Conservation (phyloP, 345 rosid genomes). For the Isatis tinctoria region DNA sequence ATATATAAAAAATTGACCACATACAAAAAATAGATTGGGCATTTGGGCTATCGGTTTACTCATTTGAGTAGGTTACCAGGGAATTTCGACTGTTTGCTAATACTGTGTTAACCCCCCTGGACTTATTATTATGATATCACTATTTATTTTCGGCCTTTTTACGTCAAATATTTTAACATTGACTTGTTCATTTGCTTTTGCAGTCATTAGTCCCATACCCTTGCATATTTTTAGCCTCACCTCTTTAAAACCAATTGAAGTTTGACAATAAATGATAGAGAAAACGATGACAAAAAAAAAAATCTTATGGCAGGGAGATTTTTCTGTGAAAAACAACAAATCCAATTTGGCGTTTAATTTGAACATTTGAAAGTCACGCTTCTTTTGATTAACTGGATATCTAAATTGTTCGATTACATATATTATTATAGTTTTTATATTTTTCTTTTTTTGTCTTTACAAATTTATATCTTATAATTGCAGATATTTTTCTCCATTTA, state of each 20-base stretch:
- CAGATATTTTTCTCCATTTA: too few relatives aligned
- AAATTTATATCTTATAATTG: too few relatives aligned
- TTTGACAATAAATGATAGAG: background rate
- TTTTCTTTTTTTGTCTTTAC: too few relatives aligned
- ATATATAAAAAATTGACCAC: background rate
- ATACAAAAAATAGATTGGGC: slow-evolving; percentile 11
- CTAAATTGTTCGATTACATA: too few relatives aligned
- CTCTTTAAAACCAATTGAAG: background rate
- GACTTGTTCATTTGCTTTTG: slow-evolving; percentile 1
- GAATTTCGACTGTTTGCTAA: slow-evolving; percentile 11
- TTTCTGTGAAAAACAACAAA: background rate
- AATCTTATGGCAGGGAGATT: background rate
- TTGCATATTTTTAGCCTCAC: background rate
- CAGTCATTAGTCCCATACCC: slow-evolving; percentile 3
- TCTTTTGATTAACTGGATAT: background rate
- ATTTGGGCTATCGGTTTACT: slow-evolving; percentile 17
- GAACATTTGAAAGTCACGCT: background rate
- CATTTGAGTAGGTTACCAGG: slow-evolving; percentile 14
- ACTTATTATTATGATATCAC: slow-evolving; percentile 1
- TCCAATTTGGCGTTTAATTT: background rate
- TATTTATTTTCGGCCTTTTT: background rate
- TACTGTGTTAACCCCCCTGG: slow-evolving; percentile 16
- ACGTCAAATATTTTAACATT: background rate
- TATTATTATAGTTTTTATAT: too few relatives aligned
- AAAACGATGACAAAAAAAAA: background rate